Evolutionary conservation across 1,284 basidiomycete species (phyloP), one percentile per base, ranked within the genome.

Genomic region (Mixia osmundae): DNA sequence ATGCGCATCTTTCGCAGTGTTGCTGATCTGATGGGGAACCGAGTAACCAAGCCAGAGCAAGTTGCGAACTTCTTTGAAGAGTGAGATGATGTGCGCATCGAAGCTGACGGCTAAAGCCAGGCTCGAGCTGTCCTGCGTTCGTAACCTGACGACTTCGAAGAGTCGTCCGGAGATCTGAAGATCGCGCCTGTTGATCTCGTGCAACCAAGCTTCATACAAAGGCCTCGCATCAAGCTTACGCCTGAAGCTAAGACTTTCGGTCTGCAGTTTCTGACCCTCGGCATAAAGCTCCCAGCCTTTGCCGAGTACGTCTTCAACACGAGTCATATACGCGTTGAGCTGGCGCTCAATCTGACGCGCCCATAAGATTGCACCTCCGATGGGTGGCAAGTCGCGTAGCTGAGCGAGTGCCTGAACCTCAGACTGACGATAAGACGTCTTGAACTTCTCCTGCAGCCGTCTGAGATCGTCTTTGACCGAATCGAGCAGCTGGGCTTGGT

Each of bases 201-300:
- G 72, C 40, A 91, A 62, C 91, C 91, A 97, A 0, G 85, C 87
- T 3, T 95, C 85, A 54, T 76, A 95, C 15, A 97, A 75, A 2
- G 83, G 78, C 22, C 72, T 66, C 1, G 87, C 89, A 53, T 95
- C 85, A 35, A 95, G 73, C 59, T 95, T 97, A 57, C 78, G 79
- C 31, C 80, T 71, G 68, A 99, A 99, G 1, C 82, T 77, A 4
- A 71, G 64, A 37, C 72, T 76, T 57, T 97, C 89, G 27, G 73
- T 74, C 51, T 91, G 80, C 1, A 99, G 73, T 52, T 87, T 85
- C 57, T 94, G 83, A 5, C 91, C 91, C 50, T 99, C 89, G n/a
- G 89, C 83, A 49, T 97, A 97, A 43, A 85, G 71, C 55, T 94
- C 87, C 89, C 89, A 97, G 5, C 83, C 87, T 56, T 83, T 85